phyloP scores from a whole-genome alignment of 2,329 filamentous ascomycete species.

The Thielaviopsis euricoi region DNA sequence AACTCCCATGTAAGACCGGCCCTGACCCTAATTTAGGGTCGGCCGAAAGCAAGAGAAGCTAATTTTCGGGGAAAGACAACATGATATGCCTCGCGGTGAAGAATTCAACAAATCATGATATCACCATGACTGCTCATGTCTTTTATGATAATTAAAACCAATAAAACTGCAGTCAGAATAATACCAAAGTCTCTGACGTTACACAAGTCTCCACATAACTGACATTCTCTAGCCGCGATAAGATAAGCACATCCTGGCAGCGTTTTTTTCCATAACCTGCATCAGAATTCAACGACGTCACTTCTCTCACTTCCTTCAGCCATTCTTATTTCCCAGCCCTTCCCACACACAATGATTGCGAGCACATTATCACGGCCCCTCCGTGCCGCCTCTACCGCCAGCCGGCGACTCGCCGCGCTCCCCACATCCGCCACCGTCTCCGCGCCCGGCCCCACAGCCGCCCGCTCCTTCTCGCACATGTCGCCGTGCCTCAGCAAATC shows the following conservation, averaged over 20 bases:
- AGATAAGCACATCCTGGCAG: neutral
- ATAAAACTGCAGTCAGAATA: too few species aligned
- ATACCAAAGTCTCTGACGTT: too few species aligned
- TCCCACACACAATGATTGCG: neutral
- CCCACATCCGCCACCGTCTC: neutral
- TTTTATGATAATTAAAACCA: too few species aligned
- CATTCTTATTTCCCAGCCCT: neutral
- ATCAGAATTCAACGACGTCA: neutral
- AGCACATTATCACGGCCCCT: neutral
- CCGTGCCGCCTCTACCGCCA: too few species aligned
- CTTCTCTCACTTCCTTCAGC: neutral
- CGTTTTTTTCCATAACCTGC: neutral
- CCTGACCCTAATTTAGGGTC: neutral
- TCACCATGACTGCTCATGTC: too few species aligned
- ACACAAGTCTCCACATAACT: neutral
- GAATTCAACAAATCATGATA: too few species aligned
- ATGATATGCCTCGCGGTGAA: too few species aligned
- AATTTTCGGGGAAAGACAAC: too few species aligned
- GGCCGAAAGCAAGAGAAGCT: too few species aligned
- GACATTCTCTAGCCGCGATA: neutral
- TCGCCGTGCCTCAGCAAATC: neutral
- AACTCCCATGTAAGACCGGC: neutral
- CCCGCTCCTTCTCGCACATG: neutral
- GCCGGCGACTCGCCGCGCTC: neutral
- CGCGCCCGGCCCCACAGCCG: too few species aligned